Base-by-base conservation (phyloP, 2,329 filamentous ascomycete species). In the Microcyclospora tardicrescens region DNA sequence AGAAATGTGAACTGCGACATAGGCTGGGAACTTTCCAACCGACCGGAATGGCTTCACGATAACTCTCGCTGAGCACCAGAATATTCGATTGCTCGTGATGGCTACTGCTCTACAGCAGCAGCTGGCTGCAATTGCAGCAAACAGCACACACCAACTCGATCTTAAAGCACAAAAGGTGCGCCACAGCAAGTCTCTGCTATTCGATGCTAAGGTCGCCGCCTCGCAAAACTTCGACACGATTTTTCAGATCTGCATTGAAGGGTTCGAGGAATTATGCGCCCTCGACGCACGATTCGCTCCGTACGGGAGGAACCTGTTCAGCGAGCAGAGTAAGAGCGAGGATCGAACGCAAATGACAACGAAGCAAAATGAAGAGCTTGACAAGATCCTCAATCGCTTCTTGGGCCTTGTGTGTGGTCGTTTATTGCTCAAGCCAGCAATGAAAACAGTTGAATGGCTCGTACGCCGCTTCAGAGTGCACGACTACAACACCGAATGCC, bases 391-490 rank as follows among this genome's bases (percentile, higher is more conserved):
- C 40, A 82, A 93, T 51, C 73, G 76, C 11, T 98, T 96, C 57
- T 67, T 99, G 48, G 81, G 79, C 27, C 69, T 96, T 11, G 77
- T 82, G 10, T 81, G 84, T 15, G 77, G 79, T 16, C 75, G 81
- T 31, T 59, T 98, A 48, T 71, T 89, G 46, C 68, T 99, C 27
- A 86, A 81, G 65, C 89, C 91, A 31, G 85, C 84, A 1, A 75
- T 94, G 38, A 93, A 93, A 63, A 79, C 87, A 12, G 71, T 96
- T 29, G 93, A 99, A 66, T 99, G 91, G 91, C 72, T 98, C 34
- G 74, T 98, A 39, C 72, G 91, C 54, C 73, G 89, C 53, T 98
- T 96, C 56, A 93, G 87, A 50, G 77, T 93, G 37, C 91, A 98
- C 58, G 84, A 96, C 60, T 80, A 86, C 62, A 96, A 94, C 60